Percentiles rank a stretch among this genome's conserved stretches.
These are phyloP conservation scores for Globisporangium perplexum DNA, from an alignment of 352 stramenopile species.

Conservation along the genomic window DNA sequence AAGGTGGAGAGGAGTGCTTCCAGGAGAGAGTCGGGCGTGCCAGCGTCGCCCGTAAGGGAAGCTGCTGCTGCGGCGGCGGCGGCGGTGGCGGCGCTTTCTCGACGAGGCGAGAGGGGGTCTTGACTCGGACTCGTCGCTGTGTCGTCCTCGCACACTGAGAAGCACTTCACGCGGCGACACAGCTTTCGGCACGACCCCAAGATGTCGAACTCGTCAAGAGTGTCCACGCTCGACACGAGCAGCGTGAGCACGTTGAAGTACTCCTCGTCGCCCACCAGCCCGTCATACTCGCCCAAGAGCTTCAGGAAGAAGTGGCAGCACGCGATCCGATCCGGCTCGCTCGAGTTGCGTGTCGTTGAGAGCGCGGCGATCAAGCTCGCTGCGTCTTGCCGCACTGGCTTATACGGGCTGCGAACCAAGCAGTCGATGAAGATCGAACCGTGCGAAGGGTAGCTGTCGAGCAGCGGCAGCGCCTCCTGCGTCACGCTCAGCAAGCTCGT, in stretches of 20 bases:
- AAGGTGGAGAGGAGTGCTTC: conserved; percentile 54
- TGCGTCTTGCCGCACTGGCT: conserved; percentile 42
- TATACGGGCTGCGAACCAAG: conserved; percentile 38
- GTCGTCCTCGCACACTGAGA: conserved; percentile 17
- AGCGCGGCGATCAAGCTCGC: conserved; percentile 38
- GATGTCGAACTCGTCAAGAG: conserved; percentile 39
- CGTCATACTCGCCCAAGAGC: conserved; percentile 42
- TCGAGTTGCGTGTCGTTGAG: conserved; percentile 36
- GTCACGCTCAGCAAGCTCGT: conserved; percentile 25
- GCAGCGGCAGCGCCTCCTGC: conserved; percentile 24
- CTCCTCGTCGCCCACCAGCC: conserved; percentile 35
- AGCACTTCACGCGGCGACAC: conserved; percentile 42
- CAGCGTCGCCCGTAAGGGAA: too few relatives aligned
- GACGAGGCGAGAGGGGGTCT: background rate
- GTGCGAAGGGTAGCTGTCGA: conserved; percentile 31
- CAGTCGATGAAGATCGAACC: conserved; percentile 37
- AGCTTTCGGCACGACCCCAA: conserved; percentile 37
- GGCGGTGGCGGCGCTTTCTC: too few relatives aligned
- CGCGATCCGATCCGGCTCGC: conserved; percentile 32
- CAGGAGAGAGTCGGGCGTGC: conserved; percentile 30
- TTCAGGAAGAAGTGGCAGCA: conserved; percentile 46
- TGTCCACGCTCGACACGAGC: conserved; percentile 40
- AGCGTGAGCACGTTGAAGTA: conserved; percentile 63
- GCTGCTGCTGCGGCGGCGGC: background rate
- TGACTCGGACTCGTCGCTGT: background rate